Percentiles rank a stretch among this genome's conserved stretches.
phyloP scores from a whole-genome alignment of 148 eudicot species.

The Polygonum aviculare region DNA sequence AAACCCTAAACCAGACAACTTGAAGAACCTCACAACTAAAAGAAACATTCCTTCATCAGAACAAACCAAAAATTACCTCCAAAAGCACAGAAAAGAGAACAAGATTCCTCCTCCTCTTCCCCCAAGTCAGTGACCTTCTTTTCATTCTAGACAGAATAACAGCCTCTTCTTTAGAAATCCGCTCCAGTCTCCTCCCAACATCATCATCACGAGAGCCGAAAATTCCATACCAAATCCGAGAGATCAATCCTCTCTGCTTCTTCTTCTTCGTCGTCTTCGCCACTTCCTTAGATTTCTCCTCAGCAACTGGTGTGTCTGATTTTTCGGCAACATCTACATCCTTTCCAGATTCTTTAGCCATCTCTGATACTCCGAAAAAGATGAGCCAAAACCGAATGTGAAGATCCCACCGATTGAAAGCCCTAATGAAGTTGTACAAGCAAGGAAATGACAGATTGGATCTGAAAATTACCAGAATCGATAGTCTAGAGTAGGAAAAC shows the following conservation, averaged over 20 bases:
- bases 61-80: conserved; percentile 40
- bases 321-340: conserved; percentile 26
- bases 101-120: conserved; percentile 44
- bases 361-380: conserved; percentile 17
- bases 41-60: neutral
- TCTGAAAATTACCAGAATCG: neutral
- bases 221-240: conserved; percentile 58
- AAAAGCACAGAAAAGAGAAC: conserved; percentile 48
- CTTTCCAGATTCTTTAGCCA: conserved; percentile 56
- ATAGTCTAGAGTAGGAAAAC: neutral
- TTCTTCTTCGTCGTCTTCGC: conserved; percentile 38
- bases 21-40: neutral
- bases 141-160: conserved; percentile 50
- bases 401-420: neutral
- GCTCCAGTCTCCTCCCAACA: conserved; percentile 61
- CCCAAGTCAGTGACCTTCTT: conserved; percentile 53
- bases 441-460: neutral
- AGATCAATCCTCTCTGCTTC: conserved; percentile 36
- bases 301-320: conserved; percentile 20
- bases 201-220: conserved; percentile 55
- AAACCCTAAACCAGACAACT: neutral
- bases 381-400: no score
- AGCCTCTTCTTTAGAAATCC: conserved; percentile 71
- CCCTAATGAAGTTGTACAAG: neutral
- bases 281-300: conserved; percentile 17